phyloP scores from a whole-genome alignment of 192 early-diverging fungal genomes.

The Tieghemiomyces parasiticus region DNA sequence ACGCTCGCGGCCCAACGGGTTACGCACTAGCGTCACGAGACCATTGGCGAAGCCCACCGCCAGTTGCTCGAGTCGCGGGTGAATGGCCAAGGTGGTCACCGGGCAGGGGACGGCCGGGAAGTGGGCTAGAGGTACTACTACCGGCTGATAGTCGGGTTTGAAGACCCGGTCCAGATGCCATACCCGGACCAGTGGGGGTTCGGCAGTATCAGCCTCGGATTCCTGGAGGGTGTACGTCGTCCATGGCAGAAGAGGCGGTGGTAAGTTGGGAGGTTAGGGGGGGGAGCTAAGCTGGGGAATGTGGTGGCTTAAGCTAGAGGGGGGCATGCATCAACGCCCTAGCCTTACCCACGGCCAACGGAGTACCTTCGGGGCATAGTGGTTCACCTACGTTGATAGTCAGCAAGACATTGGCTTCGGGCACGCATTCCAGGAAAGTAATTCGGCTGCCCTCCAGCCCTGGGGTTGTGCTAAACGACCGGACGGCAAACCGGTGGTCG shows the following conservation, averaged over 20 bases:
- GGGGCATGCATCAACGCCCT: too few species aligned
- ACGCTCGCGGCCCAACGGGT: slow-evolving; percentile 58
- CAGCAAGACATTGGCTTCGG: slow-evolving; percentile 60
- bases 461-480: slow-evolving; percentile 35
- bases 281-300: too few species aligned
- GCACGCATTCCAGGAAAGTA: slow-evolving; percentile 70
- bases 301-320: too few species aligned
- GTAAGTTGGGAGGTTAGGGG: too few species aligned
- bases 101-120: slow-evolving; percentile 23
- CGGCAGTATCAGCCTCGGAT: slow-evolving; percentile 17
- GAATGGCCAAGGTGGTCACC: slow-evolving; percentile 22
- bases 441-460: slow-evolving; percentile 47
- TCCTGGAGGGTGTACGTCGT: slow-evolving; percentile 14
- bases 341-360: too few species aligned
- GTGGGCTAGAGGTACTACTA: slow-evolving; percentile 21
- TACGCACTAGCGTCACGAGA: slow-evolving; percentile 65
- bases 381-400: slow-evolving; percentile 63
- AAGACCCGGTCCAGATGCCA: slow-evolving; percentile 27
- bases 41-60: slow-evolving; percentile 91
- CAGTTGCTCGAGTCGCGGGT: slow-evolving; percentile 64
- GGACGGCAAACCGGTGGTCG: slow-evolving; percentile 42
- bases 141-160: slow-evolving; percentile 19
- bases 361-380: too few species aligned
- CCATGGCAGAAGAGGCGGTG: too few species aligned
- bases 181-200: slow-evolving; percentile 21